These are phyloP conservation scores for Apiotrichum akiyoshidainum DNA, from an alignment of 1,284 basidiomycete genomes.

Conservation along the genomic window DNA sequence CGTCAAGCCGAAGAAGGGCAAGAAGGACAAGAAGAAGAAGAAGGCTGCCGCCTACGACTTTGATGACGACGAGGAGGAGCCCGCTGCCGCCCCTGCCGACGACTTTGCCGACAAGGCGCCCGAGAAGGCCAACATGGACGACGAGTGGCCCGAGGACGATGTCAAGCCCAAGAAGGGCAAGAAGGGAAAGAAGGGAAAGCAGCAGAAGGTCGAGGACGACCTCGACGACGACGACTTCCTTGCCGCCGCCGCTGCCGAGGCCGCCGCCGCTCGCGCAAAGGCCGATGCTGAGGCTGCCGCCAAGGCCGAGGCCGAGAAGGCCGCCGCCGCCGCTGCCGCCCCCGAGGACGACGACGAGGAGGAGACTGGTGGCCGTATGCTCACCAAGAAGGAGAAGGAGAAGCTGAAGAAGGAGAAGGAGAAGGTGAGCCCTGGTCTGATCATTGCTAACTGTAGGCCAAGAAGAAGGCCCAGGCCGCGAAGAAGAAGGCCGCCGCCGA, in stretches of 20 bases:
- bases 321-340: constrained; percentile 63
- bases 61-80: constrained; percentile 23
- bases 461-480: constrained; percentile 89
- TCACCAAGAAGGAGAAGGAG: constrained; percentile 91
- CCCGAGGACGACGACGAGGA: constrained; percentile 64
- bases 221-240: constrained; percentile 39
- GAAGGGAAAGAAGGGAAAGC: constrained; percentile 41
- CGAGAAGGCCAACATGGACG: constrained; percentile 31
- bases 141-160: constrained; percentile 51
- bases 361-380: constrained; percentile 68
- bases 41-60: constrained; percentile 17
- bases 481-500: constrained; percentile 64
- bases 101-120: constrained; percentile 43
- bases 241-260: constrained; percentile 54
- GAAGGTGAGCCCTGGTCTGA: constrained; percentile 59
- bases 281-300: constrained; percentile 53
- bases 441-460: constrained; percentile 59
- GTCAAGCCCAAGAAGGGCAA: constrained; percentile 50
- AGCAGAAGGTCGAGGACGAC: constrained; percentile 39
- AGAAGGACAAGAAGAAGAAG: constrained; percentile 49
- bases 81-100: constrained; percentile 41
- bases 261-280: constrained; percentile 29
- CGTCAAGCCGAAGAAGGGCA: constrained; percentile 50
- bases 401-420: constrained; percentile 90
- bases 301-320: constrained; percentile 65